Conservation (phyloP, 2,329 filamentous ascomycete genomes). For the Botryosphaeria dothidea region DNA sequence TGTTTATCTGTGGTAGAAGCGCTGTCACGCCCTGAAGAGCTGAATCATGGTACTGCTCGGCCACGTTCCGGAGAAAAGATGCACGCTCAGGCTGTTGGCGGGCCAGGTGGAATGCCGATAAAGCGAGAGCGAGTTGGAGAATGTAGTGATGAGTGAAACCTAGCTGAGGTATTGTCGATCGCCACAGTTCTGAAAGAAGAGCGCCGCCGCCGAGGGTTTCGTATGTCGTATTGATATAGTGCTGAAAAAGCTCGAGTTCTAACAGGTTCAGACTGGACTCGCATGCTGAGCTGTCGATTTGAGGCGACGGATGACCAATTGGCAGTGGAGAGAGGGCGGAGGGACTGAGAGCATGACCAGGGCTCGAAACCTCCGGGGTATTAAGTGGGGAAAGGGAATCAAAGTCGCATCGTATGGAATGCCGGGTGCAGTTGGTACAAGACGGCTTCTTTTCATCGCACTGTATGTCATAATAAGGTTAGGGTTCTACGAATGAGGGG, state of each 20-base stretch:
- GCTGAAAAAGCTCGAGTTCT: slow-evolving; percentile 34
- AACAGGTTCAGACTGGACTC: slow-evolving; percentile 23
- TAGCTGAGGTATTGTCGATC: slow-evolving; percentile 18
- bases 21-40: neutral
- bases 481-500: neutral
- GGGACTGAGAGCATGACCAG: neutral
- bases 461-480: neutral
- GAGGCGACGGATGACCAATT: neutral
- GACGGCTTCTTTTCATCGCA: slow-evolving; percentile 33
- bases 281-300: too few relatives aligned
- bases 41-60: neutral
- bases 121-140: slow-evolving; percentile 45
- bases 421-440: slow-evolving; percentile 33
- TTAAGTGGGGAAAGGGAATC: neutral
- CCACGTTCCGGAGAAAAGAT: neutral
- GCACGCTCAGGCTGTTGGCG: neutral
- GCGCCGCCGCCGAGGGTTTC: slow-evolving; percentile 25
- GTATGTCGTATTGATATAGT: slow-evolving; percentile 31
- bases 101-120: slow-evolving; percentile 45
- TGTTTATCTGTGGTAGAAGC: neutral
- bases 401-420: slow-evolving; percentile 30
- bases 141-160: slow-evolving; percentile 34
- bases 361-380: neutral
- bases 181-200: slow-evolving; percentile 24
- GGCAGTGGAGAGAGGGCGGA: slow-evolving; percentile 17